These are phyloP conservation scores for Prosopis cineraria DNA, from an alignment of 306 rosid species.

Conservation along the genomic window DNA sequence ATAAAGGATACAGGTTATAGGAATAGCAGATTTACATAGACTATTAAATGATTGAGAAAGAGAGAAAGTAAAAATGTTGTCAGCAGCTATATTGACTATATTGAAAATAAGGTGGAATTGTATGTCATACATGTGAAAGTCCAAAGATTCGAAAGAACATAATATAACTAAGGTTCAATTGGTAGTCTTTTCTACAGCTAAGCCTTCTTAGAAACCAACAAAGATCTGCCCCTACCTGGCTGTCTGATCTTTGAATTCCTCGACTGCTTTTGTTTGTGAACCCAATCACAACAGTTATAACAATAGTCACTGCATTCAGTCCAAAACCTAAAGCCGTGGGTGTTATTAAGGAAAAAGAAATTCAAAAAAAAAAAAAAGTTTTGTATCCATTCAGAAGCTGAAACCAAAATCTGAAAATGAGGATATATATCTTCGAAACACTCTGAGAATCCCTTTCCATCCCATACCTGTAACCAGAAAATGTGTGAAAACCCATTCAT, in stretches of 20 bases:
- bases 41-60: neutral
- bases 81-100: neutral
- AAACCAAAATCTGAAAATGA: conserved; percentile 34
- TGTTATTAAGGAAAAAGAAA: conserved; percentile 57
- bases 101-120: neutral
- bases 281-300: conserved; percentile 53
- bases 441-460: conserved; percentile 59
- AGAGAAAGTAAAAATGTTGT: neutral
- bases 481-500: conserved; percentile 17
- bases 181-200: neutral
- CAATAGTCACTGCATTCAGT: conserved; percentile 61
- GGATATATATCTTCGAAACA: conserved; percentile 90
- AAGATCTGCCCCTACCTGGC: conserved; percentile 27
- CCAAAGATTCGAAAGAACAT: neutral
- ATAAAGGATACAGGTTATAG: neutral
- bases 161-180: neutral
- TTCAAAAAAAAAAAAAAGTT: neutral
- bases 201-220: neutral
- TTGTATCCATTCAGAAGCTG: conserved; percentile 8
- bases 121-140: neutral
- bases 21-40: neutral
- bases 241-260: conserved; percentile 51
- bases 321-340: conserved; percentile 72
- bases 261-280: conserved; percentile 38
- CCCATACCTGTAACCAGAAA: conserved; percentile 72